Base-by-base conservation (phyloP, 1,139 yeast genomes). In the Pneumocystis murina region DNA sequence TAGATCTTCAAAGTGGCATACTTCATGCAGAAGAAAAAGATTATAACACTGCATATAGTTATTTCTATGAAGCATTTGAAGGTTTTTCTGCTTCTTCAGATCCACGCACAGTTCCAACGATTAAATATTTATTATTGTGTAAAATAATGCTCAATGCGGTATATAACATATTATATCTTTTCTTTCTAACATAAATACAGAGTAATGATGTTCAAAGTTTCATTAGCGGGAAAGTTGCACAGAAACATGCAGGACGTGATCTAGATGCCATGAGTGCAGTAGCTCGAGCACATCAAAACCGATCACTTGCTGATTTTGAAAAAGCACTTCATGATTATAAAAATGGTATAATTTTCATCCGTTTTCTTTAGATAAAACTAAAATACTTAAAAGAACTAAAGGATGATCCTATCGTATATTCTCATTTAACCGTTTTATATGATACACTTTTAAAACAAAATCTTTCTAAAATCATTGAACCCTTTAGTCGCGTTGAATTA, bases 11-110 rank as follows among this genome's bases (percentile, higher is more conserved):
- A 84, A 85, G 95, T 73, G 99, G 99, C 69, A 85, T 92, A 65
- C 80, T 94, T 68, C 95, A 92, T 75, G 95, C 97, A 41, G 97
- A 94, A 75, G 98, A 94, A 71, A 87, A 87, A 73, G 99, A 94
- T 75, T 94, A 88, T 77, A 87, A 89, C 73, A 94, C 98, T 6
- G 96, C 97, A 10, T 94, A 83, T 72, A 90, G 97, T 5, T 58
- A 58, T 58, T 79, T 76, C 64, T 77, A 76, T 62, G 68, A 63
- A 36, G 64, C 60, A 39, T 60, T 54, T 33, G 62, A 65, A 54
- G 67, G 68, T 20, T 82, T 63, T 16, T 61, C 62, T 33, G 63
- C 65, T 40, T 60, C 79, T 67, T 84, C 83, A 64, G 87, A 86
- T 68, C 78, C 80, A 10, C 82, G 83, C 68, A 86, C 96, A 1